A percentile compares a stretch with the other conserved stretches of the same genome.
phyloP scores from a whole-genome alignment of 306 rosid species.

The Lathyrus aphaca region DNA sequence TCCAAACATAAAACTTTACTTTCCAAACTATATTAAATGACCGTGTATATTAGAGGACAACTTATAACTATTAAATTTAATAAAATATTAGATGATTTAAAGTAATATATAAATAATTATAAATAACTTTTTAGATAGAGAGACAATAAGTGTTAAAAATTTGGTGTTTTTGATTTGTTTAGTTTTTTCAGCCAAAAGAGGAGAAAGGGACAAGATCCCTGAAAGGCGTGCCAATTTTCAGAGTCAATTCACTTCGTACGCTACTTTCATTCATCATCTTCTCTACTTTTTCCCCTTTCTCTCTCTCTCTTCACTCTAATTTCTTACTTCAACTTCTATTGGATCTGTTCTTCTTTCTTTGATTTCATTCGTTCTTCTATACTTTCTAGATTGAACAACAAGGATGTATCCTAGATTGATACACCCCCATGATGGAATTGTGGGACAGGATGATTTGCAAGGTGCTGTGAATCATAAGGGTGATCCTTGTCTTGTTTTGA shows the following conservation, averaged over 20 bases:
- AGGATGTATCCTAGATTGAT: constrained; percentile 75
- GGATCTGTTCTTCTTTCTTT: not conserved
- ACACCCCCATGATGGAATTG: constrained; percentile 59
- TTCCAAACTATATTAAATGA: no score
- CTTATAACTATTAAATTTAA: no score
- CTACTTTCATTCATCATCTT: constrained; percentile 13
- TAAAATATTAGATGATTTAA: no score
- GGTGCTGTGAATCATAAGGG: constrained; percentile 50
- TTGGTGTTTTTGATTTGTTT: constrained; percentile 9
- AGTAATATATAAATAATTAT: no score
- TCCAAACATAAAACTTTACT: no score
- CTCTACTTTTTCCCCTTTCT: not conserved
- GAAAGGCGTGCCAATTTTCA: constrained; percentile 53
- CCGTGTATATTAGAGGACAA: no score
- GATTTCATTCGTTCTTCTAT: not conserved
- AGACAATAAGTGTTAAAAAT: constrained; percentile 36
- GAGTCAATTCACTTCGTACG: constrained; percentile 40
- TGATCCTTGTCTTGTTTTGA: constrained; percentile 90
- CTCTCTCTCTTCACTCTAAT: not conserved
- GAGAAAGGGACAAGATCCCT: constrained; percentile 59
- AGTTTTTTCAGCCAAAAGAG: constrained; percentile 35
- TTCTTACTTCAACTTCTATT: constrained; percentile 23
- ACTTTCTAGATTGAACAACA: not conserved
- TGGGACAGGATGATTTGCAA: constrained; percentile 61
- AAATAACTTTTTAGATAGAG: not conserved